phyloP scores from a whole-genome alignment of 2,329 filamentous ascomycete species.

The Penicillium sp. region DNA sequence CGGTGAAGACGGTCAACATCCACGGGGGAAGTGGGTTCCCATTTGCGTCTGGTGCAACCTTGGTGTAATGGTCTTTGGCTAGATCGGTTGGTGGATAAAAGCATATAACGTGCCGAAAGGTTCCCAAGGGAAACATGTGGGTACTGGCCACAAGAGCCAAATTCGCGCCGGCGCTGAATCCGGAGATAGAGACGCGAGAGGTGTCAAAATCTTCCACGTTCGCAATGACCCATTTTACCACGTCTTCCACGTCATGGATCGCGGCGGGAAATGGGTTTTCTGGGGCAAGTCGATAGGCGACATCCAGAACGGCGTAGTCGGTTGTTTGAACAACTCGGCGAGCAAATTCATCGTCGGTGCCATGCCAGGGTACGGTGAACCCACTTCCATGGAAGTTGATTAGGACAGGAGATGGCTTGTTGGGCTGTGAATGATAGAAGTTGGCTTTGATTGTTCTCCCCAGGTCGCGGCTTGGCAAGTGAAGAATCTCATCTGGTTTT shows the following conservation, averaged over 20 bases:
- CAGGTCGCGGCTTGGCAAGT: neutral
- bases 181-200: no score
- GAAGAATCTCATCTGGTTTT: slow-evolving; percentile 23
- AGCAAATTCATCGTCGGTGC: neutral
- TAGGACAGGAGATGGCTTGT: neutral
- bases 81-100: no score
- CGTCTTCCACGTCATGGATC: neutral
- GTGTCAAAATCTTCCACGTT: no score
- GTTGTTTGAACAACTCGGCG: neutral
- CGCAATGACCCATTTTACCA: neutral
- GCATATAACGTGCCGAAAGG: no score
- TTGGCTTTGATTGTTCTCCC: neutral
- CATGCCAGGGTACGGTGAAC: neutral
- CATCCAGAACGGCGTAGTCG: neutral
- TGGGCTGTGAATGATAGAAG: neutral
- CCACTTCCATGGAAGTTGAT: neutral
- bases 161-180: no score
- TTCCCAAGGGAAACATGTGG: no score
- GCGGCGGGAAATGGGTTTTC: neutral
- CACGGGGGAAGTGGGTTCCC: no score
- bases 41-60: no score
- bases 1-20: no score
- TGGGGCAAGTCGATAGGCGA: neutral
- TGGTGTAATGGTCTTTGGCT: no score
- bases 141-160: no score